phyloP scores from a whole-genome alignment of 2,329 filamentous ascomycete genomes.

The Fusarium cicatricum region DNA sequence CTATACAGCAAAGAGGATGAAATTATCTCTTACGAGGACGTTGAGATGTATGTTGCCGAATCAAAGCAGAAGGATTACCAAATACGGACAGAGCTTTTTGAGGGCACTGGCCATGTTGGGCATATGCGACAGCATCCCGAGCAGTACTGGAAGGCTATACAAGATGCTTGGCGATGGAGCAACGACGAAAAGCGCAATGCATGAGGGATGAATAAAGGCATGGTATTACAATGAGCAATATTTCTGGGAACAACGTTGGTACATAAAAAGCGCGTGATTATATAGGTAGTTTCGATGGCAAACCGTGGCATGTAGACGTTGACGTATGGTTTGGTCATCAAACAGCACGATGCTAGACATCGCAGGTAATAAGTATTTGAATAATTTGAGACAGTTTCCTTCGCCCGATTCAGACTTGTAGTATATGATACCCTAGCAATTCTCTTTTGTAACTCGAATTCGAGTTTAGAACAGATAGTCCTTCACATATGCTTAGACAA shows the following conservation, averaged over 20 bases:
- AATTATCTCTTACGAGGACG: conserved; percentile 63
- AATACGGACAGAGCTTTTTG: conserved; percentile 61
- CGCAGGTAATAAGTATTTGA: no score
- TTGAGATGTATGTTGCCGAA: conserved; percentile 61
- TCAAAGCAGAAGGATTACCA: conserved; percentile 58
- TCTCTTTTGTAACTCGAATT: no score
- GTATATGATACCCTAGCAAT: no score
- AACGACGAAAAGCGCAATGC: conserved; percentile 12
- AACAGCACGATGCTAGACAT: no score
- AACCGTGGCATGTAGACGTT: no score
- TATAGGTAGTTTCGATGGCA: no score
- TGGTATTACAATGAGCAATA: background rate
- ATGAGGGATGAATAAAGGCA: background rate
- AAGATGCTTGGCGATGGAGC: conserved; percentile 39
- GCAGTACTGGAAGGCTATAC: conserved; percentile 64
- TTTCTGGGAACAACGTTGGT: background rate
- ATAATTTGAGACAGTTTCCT: no score
- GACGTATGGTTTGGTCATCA: no score
- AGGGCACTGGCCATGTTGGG: conserved; percentile 67
- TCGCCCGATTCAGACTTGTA: no score
- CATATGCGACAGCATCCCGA: conserved; percentile 65
- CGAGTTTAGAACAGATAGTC: no score
- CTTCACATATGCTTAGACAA: no score
- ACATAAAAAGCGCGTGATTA: no score
- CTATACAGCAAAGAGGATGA: conserved; percentile 66